Percentiles rank a stretch among this genome's conserved stretches.
Conservation (phyloP, 2,329 filamentous ascomycete species). For the Arthroderma uncinatum region DNA sequence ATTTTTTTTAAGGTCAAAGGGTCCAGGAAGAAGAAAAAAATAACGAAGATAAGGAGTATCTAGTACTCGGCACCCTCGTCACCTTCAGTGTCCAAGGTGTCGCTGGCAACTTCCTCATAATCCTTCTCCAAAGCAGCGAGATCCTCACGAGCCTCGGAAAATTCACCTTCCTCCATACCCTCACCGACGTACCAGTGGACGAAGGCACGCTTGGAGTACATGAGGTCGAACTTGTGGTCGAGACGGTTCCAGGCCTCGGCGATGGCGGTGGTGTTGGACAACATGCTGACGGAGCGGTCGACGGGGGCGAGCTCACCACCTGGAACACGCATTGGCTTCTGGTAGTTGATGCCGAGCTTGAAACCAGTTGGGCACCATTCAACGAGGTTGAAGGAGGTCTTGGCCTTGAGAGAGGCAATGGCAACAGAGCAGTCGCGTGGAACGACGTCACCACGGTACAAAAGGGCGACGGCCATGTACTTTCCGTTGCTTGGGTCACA, state of each 20-base stretch:
- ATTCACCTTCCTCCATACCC: conserved; percentile 99
- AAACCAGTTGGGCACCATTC: conserved; percentile 99
- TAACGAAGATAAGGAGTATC: neutral
- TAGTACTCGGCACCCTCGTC: conserved; percentile 39
- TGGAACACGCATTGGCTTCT: conserved; percentile 88
- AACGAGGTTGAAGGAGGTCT: conserved; percentile 97
- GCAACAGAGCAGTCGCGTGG: conserved; percentile 89
- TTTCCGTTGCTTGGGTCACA: conserved; percentile 97
- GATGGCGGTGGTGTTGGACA: conserved; percentile 88
- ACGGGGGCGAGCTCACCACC: conserved; percentile 97
- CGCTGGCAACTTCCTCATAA: conserved; percentile 88
- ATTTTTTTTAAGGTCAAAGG: conserved; percentile 1
- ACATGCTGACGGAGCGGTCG: conserved; percentile 97
- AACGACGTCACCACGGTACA: conserved; percentile 97
- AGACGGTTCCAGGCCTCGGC: conserved; percentile 95
- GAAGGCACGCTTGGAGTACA: conserved; percentile 99
- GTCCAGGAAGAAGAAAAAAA: conserved; percentile 4
- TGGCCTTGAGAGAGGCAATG: conserved; percentile 95
- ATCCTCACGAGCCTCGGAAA: conserved; percentile 98
- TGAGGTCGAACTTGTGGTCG: conserved; percentile 97
- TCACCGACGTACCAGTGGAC: conserved; percentile 99
- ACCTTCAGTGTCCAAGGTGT: conserved; percentile 52
- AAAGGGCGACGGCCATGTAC: conserved; percentile 97
- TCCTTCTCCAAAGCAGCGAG: conserved; percentile 94
- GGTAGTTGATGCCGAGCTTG: conserved; percentile 99